These are phyloP conservation scores for Aspergillus luchuensis DNA, from an alignment of 2,329 filamentous ascomycete species.

Conservation along the genomic window DNA sequence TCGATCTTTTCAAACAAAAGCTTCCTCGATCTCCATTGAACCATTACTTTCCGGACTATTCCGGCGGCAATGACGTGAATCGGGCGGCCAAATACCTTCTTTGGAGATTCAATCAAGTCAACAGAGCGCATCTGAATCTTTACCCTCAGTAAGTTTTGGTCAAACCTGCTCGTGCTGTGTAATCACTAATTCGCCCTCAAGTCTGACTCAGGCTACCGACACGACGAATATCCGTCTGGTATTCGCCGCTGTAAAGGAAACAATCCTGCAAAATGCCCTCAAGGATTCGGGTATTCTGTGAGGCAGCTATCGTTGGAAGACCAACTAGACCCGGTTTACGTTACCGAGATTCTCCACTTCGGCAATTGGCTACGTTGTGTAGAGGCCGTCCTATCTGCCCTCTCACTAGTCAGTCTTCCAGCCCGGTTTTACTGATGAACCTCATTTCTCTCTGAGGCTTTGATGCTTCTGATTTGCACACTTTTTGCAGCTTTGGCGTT, in stretches of 20 bases:
- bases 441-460: neutral
- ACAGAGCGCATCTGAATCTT: conserved; percentile 89
- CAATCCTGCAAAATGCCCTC: conserved; percentile 94
- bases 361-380: neutral
- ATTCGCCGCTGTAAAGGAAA: conserved; percentile 98
- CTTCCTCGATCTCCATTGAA: conserved; percentile 83
- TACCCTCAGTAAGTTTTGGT: conserved; percentile 85
- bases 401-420: neutral
- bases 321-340: neutral
- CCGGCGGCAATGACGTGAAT: conserved; percentile 95
- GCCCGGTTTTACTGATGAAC: neutral
- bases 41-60: conserved; percentile 98
- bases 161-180: neutral
- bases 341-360: neutral
- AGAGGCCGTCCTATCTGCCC: neutral
- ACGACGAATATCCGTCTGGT: conserved; percentile 97
- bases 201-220: conserved; percentile 96
- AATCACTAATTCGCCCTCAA: conserved; percentile 45
- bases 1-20: conserved; percentile 97
- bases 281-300: conserved; percentile 96
- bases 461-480: neutral
- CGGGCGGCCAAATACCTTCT: conserved; percentile 96
- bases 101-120: conserved; percentile 99
- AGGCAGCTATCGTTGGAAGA: conserved; percentile 1
- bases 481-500: conserved; percentile 19